A percentile compares a stretch with the other conserved stretches of the same genome.
phyloP scores from a whole-genome alignment of 169 alveolate species.

The Plasmodium inui region DNA sequence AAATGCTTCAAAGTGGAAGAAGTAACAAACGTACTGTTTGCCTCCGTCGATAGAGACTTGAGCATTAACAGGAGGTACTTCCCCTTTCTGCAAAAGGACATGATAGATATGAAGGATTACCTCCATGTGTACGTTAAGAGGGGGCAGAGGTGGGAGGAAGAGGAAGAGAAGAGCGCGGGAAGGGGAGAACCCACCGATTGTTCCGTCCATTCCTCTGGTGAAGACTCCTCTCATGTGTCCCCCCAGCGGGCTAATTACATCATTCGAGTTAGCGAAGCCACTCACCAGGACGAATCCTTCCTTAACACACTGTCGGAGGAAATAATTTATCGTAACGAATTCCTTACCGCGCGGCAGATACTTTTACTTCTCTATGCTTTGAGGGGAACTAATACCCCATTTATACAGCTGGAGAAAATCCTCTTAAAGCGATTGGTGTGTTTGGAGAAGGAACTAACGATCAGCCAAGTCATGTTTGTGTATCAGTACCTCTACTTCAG shows the following conservation, averaged over 20 bases:
- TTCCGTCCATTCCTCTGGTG: neutral
- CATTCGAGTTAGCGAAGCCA: neutral
- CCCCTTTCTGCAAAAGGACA: conserved; percentile 19
- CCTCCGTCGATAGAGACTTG: conserved; percentile 14
- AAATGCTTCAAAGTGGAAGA: conserved; percentile 62
- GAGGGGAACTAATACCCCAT: conserved; percentile 6
- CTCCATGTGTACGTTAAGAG: conserved; percentile 27
- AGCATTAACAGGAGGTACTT: conserved; percentile 38
- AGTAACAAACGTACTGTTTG: conserved; percentile 39
- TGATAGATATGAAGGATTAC: conserved; percentile 34
- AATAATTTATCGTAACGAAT: conserved; percentile 65
- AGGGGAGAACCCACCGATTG: neutral
- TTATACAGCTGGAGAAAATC: conserved; percentile 43
- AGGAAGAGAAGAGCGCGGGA: neutral
- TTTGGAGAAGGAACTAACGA: conserved; percentile 5
- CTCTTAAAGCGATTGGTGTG: conserved; percentile 48
- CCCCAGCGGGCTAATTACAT: neutral
- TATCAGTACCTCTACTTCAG: conserved; percentile 59
- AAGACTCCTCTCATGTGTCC: neutral
- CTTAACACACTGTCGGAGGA: conserved; percentile 35
- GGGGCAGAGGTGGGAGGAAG: neutral
- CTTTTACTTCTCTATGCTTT: conserved; percentile 16
- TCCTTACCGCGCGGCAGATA: conserved; percentile 33
- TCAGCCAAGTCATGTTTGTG: conserved; percentile 44
- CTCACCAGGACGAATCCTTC: conserved; percentile 14